phyloP scores from a whole-genome alignment of 805 yeast genomes.

The Suhomyces sp. region DNA sequence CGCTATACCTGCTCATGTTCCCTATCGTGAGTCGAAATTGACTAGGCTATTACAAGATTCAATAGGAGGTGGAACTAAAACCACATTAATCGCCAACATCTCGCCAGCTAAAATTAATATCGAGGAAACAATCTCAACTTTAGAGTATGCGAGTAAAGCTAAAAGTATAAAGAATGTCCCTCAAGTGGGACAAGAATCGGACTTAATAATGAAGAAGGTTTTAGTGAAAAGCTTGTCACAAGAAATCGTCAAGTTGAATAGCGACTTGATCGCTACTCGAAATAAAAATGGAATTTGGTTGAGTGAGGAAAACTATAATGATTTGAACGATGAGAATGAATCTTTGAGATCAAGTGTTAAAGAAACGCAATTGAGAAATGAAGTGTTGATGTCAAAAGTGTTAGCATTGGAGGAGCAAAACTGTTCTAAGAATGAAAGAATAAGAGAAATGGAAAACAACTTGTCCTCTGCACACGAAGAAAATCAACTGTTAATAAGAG shows the following conservation, averaged over 20 bases:
- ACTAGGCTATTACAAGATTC: conserved; percentile 73
- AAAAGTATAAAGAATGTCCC: conserved; percentile 70
- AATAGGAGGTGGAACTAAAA: conserved; percentile 84
- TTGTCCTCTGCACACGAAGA: neutral
- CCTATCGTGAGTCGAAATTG: conserved; percentile 80
- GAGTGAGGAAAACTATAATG: conserved; percentile 54
- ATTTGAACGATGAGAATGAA: conserved; percentile 28
- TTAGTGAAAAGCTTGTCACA: conserved; percentile 51
- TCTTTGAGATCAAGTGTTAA: conserved; percentile 20
- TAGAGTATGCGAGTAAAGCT: conserved; percentile 87
- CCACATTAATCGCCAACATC: conserved; percentile 82
- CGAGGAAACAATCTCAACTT: conserved; percentile 83
- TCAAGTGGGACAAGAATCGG: conserved; percentile 45
- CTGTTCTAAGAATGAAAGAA: neutral
- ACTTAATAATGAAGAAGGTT: conserved; percentile 48
- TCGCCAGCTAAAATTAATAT: conserved; percentile 76
- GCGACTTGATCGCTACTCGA: conserved; percentile 62
- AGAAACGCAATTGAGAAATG: conserved; percentile 25
- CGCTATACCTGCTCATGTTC: conserved; percentile 55
- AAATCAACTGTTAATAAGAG: neutral
- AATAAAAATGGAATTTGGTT: conserved; percentile 64
- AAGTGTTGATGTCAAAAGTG: conserved; percentile 2
- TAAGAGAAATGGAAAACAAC: neutral
- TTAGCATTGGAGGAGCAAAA: conserved; percentile 1
- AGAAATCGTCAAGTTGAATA: conserved; percentile 56